Base-by-base conservation (phyloP, 2,329 filamentous ascomycete genomes). In the Fusarium sp. region DNA sequence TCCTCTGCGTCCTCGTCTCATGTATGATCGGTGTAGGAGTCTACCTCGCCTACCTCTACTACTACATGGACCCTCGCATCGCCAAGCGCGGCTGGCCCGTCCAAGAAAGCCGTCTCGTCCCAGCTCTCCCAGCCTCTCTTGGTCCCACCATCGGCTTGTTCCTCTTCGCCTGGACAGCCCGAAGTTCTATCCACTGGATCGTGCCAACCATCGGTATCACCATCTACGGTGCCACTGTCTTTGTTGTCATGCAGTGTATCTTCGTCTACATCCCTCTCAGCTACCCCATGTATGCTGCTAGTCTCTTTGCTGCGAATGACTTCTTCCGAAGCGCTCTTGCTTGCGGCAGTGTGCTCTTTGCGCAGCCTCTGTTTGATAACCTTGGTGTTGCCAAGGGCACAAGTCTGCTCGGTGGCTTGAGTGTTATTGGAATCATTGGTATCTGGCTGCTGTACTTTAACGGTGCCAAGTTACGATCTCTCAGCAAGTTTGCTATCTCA, bases 231-330 rank as follows among this genome's bases (percentile, higher is more conserved):
- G 82, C 80, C 13, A 80, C 79, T 4, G 84, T 84, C 31, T 88
- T 88, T 71, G 72, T 88, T 60, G 80, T 89, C 57, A 84, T 88
- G 80, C 86, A 89, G 76, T 87, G 84, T 77, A 84, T 89, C 76
- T 89, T 89, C 73, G 81, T 88, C 67, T 89, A 89, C 77, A 83
- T 89, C 18, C 85, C 86, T 1, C 79, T 88, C 21, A 82, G 79
- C 53, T 88, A 88, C 70, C 86, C 86, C 7, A 79, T 81, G 69
- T 88, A 88, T 72, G 86, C 87, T 1, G 87, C 88, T 39, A 85
- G 82, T 50, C 78, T 90, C 23, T 89, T 90, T 73, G 87, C 88
- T 1, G 86, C 82, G 8, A 90, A 89, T 73, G 87, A 89, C 78
- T 86, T 89, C 75, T 84, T 86, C 77, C 82, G 87, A 42, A 84